Conservation (phyloP, 2,329 filamentous ascomycete genomes). For the Colletotrichum cuscutae region DNA sequence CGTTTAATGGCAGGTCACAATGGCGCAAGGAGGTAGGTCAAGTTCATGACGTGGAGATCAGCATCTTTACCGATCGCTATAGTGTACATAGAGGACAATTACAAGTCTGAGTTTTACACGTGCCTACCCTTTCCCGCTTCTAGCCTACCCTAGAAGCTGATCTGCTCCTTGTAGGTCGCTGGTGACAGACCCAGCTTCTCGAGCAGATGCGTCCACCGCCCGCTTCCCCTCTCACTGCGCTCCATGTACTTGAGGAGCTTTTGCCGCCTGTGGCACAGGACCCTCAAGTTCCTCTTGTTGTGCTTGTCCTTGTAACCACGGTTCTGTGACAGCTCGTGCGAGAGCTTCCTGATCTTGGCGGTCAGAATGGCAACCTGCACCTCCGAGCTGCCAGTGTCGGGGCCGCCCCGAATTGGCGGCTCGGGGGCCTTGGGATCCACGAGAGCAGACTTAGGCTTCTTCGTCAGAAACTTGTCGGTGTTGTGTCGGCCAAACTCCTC, state of each 20-base stretch:
- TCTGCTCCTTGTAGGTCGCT: slow-evolving; percentile 91
- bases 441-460: slow-evolving; percentile 64
- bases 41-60: slow-evolving; percentile 36
- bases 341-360: slow-evolving; percentile 87
- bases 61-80: slow-evolving; percentile 43
- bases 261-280: slow-evolving; percentile 89
- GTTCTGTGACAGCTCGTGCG: slow-evolving; percentile 74
- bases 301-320: slow-evolving; percentile 86
- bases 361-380: slow-evolving; percentile 98
- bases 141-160: slow-evolving; percentile 68
- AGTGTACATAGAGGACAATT: slow-evolving; percentile 62
- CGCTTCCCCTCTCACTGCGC: slow-evolving; percentile 88
- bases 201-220: slow-evolving; percentile 88
- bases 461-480: slow-evolving; percentile 78
- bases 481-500: slow-evolving; percentile 90
- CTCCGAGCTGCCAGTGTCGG: slow-evolving; percentile 93
- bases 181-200: slow-evolving; percentile 86
- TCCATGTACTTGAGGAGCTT: slow-evolving; percentile 89
- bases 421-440: slow-evolving; percentile 50
- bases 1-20: slow-evolving; percentile 45
- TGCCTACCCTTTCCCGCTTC: slow-evolving; percentile 33
- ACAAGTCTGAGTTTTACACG: slow-evolving; percentile 55
- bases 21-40: slow-evolving; percentile 41
- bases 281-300: slow-evolving; percentile 89
- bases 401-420: slow-evolving; percentile 73